phyloP scores from a whole-genome alignment of 352 stramenopile genomes.

The Phytophthora boehmeriae region DNA sequence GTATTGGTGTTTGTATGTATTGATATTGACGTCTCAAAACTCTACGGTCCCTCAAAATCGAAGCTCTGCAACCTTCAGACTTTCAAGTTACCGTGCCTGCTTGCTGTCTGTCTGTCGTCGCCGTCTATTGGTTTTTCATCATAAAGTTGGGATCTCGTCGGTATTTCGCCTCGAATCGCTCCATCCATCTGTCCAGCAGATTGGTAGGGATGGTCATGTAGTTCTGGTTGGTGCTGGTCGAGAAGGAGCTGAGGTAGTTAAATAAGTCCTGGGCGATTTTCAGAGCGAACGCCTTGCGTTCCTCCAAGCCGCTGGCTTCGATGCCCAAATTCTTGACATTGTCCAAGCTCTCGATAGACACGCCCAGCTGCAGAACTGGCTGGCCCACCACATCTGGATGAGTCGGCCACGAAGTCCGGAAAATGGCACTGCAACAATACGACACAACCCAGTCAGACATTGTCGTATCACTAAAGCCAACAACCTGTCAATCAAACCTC shows the following conservation, averaged over 20 bases:
- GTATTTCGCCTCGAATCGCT: slow-evolving; percentile 91
- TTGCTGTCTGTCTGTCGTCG: too few species aligned
- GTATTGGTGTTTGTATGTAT: background rate
- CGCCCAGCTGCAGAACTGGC: slow-evolving; percentile 64
- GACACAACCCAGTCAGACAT: background rate
- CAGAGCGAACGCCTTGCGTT: slow-evolving; percentile 85
- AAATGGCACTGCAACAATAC: slow-evolving; percentile 48
- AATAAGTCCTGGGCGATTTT: slow-evolving; percentile 94
- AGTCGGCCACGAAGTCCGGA: slow-evolving; percentile 68
- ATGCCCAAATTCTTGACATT: slow-evolving; percentile 82
- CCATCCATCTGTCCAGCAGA: slow-evolving; percentile 92
- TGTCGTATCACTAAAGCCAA: background rate
- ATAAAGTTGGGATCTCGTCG: slow-evolving; percentile 92
- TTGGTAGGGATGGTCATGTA: slow-evolving; percentile 92
- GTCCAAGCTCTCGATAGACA: slow-evolving; percentile 76
- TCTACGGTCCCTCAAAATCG: too few species aligned
- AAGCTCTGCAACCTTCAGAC: too few species aligned
- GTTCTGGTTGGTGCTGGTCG: slow-evolving; percentile 63
- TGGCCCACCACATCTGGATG: slow-evolving; percentile 65
- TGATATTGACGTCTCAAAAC: too few species aligned
- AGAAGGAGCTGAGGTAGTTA: slow-evolving; percentile 93
- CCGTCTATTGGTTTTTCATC: slow-evolving; percentile 70
- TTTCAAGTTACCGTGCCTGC: too few species aligned
- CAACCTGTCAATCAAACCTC: slow-evolving; percentile 9
- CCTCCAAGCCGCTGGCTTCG: slow-evolving; percentile 58